A percentile compares a stretch with the other conserved stretches of the same genome.
phyloP scores from a whole-genome alignment of 441 rosid species.

The Metrosideros polymorpha region DNA sequence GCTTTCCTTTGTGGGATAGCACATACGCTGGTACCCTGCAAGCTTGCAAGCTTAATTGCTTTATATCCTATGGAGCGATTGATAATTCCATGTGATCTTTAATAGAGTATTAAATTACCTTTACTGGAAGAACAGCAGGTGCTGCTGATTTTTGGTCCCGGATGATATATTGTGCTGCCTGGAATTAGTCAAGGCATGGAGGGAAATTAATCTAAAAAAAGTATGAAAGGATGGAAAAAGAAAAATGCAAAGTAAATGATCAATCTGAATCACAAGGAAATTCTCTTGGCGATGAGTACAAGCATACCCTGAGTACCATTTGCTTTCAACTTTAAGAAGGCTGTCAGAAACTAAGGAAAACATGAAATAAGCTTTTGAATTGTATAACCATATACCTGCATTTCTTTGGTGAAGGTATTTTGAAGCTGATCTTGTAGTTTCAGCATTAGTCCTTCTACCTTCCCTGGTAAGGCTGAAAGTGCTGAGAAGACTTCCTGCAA shows the following conservation, averaged over 20 bases:
- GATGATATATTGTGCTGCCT: constrained; percentile 27
- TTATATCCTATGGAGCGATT: background rate
- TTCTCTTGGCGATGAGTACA: background rate
- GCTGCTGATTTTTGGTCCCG: constrained; percentile 19
- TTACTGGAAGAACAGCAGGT: constrained; percentile 15
- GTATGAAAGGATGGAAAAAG: background rate
- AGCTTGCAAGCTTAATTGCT: background rate
- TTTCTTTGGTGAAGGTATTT: constrained; percentile 37
- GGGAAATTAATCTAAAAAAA: background rate
- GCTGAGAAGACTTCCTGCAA: constrained; percentile 31
- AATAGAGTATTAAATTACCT: constrained; percentile 25
- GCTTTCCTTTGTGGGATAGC: constrained; percentile 17
- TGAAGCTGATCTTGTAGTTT: constrained; percentile 43
- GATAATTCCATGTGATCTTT: background rate
- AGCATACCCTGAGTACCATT: background rate
- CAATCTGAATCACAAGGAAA: background rate
- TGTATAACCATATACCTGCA: constrained; percentile 34
- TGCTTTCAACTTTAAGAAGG: background rate
- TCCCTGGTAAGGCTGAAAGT: constrained; percentile 47
- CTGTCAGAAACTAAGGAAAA: background rate
- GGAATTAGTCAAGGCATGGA: constrained; percentile 1
- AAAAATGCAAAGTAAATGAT: background rate
- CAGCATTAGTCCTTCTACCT: constrained; percentile 38
- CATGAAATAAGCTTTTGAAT: background rate
- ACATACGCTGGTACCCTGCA: constrained; percentile 25